Evolutionary conservation across 2,329 filamentous ascomycete genomes (phyloP).

Genomic region (Fusarium equiseti): DNA sequence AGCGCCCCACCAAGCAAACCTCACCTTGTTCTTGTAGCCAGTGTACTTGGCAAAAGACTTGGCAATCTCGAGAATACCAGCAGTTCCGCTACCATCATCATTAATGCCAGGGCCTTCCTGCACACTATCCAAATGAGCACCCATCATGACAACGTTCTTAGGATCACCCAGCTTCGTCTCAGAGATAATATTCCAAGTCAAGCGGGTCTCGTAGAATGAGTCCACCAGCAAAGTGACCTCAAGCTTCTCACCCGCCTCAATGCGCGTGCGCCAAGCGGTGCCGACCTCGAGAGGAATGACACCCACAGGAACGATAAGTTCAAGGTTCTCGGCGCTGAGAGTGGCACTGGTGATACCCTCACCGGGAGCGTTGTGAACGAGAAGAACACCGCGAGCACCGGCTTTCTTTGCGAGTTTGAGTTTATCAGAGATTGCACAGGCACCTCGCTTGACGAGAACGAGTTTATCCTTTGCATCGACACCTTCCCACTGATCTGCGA

Average conservation of each 20-base stretch:
- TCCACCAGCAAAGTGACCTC: constrained; percentile 54
- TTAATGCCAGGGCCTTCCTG: constrained; percentile 57
- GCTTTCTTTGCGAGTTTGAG: constrained; percentile 58
- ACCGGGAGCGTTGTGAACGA: constrained; percentile 72
- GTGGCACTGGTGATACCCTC: constrained; percentile 61
- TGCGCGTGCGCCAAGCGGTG: constrained; percentile 51
- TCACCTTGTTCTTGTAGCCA: constrained; percentile 58
- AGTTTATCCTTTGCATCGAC: constrained; percentile 60
- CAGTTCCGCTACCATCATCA: constrained; percentile 57
- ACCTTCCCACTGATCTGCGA: constrained; percentile 59
- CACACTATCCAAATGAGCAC: constrained; percentile 58
- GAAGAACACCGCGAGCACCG: constrained; percentile 61
- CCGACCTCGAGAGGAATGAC: constrained; percentile 54
- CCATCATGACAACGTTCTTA: constrained; percentile 58
- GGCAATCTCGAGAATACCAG: constrained; percentile 55
- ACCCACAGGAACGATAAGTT: constrained; percentile 53
- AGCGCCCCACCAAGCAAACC: constrained; percentile 59
- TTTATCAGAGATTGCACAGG: constrained; percentile 58
- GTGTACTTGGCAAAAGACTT: constrained; percentile 54
- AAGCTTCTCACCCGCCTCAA: constrained; percentile 52
- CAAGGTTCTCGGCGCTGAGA: constrained; percentile 59
- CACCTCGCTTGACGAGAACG: constrained; percentile 59
- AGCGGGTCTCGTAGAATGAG: constrained; percentile 52
- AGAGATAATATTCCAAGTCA: constrained; percentile 57
- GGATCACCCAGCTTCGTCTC: constrained; percentile 59